These are phyloP conservation scores for Prunus padus DNA, from an alignment of 306 rosid genomes.

Conservation along the genomic window DNA sequence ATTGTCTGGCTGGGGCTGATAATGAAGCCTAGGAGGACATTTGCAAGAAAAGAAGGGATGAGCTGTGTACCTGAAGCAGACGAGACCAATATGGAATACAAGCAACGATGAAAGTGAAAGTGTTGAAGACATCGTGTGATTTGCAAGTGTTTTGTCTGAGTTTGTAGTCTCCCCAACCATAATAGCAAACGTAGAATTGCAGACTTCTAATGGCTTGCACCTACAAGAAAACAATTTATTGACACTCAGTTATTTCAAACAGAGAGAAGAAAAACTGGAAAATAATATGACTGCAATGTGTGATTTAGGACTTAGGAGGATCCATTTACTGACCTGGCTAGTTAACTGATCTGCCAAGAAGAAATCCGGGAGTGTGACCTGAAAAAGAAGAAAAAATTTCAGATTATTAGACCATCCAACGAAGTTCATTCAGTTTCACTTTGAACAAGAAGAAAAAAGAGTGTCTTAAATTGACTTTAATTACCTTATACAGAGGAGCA, in stretches of 20 bases:
- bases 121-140: slow-evolving; percentile 22
- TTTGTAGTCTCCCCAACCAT: slow-evolving; percentile 63
- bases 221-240: slow-evolving; percentile 18
- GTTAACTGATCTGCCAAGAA: slow-evolving; percentile 76
- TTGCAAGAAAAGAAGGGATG: background rate
- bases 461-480: background rate
- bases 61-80: slow-evolving; percentile 52
- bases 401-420: background rate
- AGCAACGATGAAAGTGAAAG: slow-evolving; percentile 51
- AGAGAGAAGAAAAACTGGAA: background rate
- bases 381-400: slow-evolving; percentile 9
- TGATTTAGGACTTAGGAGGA: background rate
- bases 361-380: slow-evolving; percentile 75
- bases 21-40: background rate
- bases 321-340: slow-evolving; percentile 50
- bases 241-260: background rate
- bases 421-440: background rate
- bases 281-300: background rate
- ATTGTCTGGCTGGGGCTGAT: too few species aligned
- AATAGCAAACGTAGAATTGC: slow-evolving; percentile 69
- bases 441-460: too few species aligned
- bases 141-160: slow-evolving; percentile 40
- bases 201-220: slow-evolving; percentile 69
- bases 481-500: slow-evolving; percentile 68
- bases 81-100: slow-evolving; percentile 59